phyloP scores from a whole-genome alignment of 192 early-diverging fungal genomes.

The Nowakowskiella sp. region DNA sequence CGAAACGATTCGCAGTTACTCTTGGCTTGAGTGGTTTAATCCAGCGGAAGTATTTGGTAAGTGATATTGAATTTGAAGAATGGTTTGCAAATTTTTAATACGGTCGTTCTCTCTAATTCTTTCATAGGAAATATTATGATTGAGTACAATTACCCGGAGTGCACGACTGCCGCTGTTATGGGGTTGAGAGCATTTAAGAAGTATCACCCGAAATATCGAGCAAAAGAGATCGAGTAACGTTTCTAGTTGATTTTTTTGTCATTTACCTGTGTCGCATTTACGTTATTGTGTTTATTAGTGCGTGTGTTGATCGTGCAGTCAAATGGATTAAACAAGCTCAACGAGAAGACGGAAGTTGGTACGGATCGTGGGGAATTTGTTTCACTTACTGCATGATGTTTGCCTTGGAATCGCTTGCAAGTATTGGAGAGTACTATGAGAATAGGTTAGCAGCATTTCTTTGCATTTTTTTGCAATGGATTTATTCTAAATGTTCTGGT shows the following conservation, averaged over 20 bases:
- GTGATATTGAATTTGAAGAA: conserved; percentile 10
- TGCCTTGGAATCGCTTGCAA: conserved; percentile 74
- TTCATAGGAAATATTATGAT: conserved; percentile 67
- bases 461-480: background rate
- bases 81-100: conserved; percentile 7
- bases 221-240: conserved; percentile 65
- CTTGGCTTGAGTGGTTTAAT: conserved; percentile 80
- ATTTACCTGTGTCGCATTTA: background rate
- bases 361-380: conserved; percentile 94
- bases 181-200: conserved; percentile 72
- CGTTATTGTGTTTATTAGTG: conserved; percentile 2
- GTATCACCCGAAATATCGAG: conserved; percentile 70
- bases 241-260: background rate
- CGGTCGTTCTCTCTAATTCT: background rate
- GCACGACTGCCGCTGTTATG: conserved; percentile 87
- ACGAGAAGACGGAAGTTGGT: conserved; percentile 81
- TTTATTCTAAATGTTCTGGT: conserved; percentile 6
- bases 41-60: conserved; percentile 97
- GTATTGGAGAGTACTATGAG: conserved; percentile 72
- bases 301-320: conserved; percentile 46
- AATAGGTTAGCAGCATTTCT: conserved; percentile 57
- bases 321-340: conserved; percentile 71
- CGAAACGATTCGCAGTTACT: conserved; percentile 72
- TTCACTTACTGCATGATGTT: conserved; percentile 96
- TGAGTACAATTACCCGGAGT: conserved; percentile 95